Base-by-base conservation (phyloP, 2,329 filamentous ascomycete genomes). In the Scleromitrula shiraiana region DNA sequence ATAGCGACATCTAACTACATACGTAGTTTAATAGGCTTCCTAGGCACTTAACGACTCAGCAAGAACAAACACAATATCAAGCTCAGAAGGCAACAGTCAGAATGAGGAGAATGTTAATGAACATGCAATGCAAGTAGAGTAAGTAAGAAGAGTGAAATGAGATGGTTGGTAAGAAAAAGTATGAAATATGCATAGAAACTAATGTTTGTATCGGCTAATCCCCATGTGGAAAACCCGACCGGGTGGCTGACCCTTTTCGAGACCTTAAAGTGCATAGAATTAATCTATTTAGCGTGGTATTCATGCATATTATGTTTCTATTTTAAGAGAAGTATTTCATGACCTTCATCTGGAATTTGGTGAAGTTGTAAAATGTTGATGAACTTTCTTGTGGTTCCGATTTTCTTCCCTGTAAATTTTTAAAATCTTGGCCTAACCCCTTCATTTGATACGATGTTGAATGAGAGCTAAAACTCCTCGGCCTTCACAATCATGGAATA, bases 211-310 rank as follows among this genome's bases (percentile, higher is more conserved):
- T 5, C n/a, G 7, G 7, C 17, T 22, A 36, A 23, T 37, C 35
- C 29, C n/a, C 33, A 36, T 32, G 23, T 17, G 41, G 36, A 44
- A 12, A 23, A 24, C 30, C 44, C 36, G 35, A 40, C 36, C 8
- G 27, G 29, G 33, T 46, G 44, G 44, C 44, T 41, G 36, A 32
- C 44, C 36, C 35, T 14, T 29, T 39, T 39, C 8, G 44, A 26
- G 44, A 41, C 44, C 36, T 10, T n/a, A 32, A 24, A 12, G n/a
- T 22, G 14, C 27, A 14, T 23, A 15, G 20, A 32, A 35, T 14
- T 24, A 29, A 46, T 40, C 17, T 36, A 36, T 36, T 36, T 36
- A 36, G 33, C 33, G 33, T 24, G 22, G n/a, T 17, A 32, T 24
- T 26, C n/a, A 46, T 46, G 35, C 30, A 39, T 32, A 37, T 44